Evolutionary conservation across 768 basidiomycete genomes (phyloP).

Genomic region (Tylopilus rubrobrunneus): DNA sequence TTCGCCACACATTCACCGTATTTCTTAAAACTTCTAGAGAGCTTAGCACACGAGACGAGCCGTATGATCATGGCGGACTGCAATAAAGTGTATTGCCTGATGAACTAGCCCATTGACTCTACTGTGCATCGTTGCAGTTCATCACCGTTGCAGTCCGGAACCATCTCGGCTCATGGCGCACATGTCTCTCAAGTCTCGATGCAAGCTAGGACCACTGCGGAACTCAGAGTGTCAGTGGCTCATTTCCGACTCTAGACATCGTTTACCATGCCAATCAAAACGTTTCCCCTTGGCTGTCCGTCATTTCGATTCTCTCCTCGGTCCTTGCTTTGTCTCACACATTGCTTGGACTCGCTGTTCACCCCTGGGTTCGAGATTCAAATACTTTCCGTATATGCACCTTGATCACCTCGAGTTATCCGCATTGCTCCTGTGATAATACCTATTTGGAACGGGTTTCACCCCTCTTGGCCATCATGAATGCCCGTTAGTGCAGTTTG

Average conservation of each 20-base stretch:
- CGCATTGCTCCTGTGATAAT: slow-evolving; percentile 12
- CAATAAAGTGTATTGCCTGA: not conserved
- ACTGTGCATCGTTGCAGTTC: slow-evolving; percentile 12
- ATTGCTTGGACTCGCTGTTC: not conserved
- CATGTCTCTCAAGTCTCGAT: not conserved
- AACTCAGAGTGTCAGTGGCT: not conserved
- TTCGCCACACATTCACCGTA: not conserved
- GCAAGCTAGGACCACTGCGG: not conserved
- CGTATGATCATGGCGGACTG: not conserved
- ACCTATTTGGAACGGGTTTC: slow-evolving; percentile 5
- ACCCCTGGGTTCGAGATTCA: slow-evolving; percentile 3
- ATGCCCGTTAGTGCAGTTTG: not conserved
- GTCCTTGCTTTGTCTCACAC: slow-evolving; percentile 5
- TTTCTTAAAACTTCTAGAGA: not conserved
- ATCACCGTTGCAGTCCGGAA: slow-evolving; percentile 1
- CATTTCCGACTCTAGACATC: not conserved
- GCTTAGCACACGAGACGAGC: not conserved
- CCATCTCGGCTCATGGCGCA: not conserved
- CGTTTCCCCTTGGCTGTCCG: slow-evolving; percentile 19
- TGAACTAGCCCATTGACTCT: not conserved
- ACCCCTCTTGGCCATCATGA: slow-evolving; percentile 7
- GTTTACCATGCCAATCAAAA: slow-evolving; percentile 20
- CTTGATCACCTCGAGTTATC: slow-evolving; percentile 19
- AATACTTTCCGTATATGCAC: slow-evolving; percentile 1
- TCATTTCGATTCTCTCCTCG: slow-evolving; percentile 10